Evolutionary conservation across 1,284 basidiomycete species (phyloP), one percentile per base, ranked within the genome.

Genomic region (Melanopsichium pennsylvanicum): DNA sequence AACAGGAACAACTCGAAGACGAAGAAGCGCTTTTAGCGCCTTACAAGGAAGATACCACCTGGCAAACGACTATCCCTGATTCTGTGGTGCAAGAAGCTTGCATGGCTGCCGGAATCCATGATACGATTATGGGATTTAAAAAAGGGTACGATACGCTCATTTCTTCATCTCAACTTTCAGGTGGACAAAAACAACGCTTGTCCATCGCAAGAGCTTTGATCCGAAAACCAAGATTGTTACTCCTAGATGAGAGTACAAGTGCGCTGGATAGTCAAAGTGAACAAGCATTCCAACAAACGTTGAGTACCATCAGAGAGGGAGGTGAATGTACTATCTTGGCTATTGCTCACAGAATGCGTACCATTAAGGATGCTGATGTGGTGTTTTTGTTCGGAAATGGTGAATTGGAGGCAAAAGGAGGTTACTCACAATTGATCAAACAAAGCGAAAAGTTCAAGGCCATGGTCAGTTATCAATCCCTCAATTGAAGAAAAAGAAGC

Each of bases 91-190:
- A 36, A 21, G 36, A 31, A 2, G 60, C 56, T 0, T 59, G 56
- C 34, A 4, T 43, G 32, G 44, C 37, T 10, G 67, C 67, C 2
- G 55, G 60, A 0, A 64, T 70, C 33, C 59, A 74, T 31, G 93
- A 96, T 71, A 97, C 97, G 75, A 89, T 97, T 36, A 91, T 91
- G 87, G 87, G 88, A 4, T 87, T 98, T 84, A 92, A 93, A 11
- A 85, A 92, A 57, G 92, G 89, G 0, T 89, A 90, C 67, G 89
- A 91, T 63, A 91, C 90, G 0, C 54, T 61, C n/a, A 70, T 57
- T 61, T 71, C 54, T 18, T 78, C 62, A 16, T 66, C 75, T 19
- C 76, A 80, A 41, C 43, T 81, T 25, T 64, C 59, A 8, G 78
- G 78, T 5, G 78, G 78, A 3, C 78, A 80, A 44, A 67, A 75